Evolutionary conservation across 108 stramenopile species (phyloP).

Genomic region (Skeletonema costatum): DNA sequence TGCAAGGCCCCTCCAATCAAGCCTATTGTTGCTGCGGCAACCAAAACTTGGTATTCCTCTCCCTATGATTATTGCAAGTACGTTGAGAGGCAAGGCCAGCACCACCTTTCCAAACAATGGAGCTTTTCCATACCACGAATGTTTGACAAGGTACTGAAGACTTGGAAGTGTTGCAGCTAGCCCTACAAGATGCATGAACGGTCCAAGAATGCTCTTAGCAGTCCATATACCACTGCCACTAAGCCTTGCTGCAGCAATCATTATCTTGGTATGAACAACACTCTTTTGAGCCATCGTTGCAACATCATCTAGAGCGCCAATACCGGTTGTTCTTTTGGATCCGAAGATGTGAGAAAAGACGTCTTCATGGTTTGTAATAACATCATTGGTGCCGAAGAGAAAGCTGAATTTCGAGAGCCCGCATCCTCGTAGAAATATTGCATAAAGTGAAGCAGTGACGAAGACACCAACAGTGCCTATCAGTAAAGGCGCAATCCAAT

Average conservation of each 20-base stretch:
- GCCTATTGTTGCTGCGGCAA: constrained; percentile 52
- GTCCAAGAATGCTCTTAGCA: constrained; percentile 47
- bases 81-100: constrained; percentile 56
- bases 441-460: constrained; percentile 49
- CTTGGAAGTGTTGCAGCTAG: constrained; percentile 61
- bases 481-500: constrained; percentile 62
- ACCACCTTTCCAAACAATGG: constrained; percentile 23
- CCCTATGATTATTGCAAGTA: constrained; percentile 60
- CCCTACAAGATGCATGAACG: constrained; percentile 60
- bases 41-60: constrained; percentile 60
- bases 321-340: constrained; percentile 25
- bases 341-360: constrained; percentile 47
- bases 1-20: constrained; percentile 57
- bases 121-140: constrained; percentile 47
- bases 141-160: constrained; percentile 38
- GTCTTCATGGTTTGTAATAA: constrained; percentile 46
- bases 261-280: constrained; percentile 45
- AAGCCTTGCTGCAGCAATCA: constrained; percentile 56
- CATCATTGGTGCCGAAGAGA: constrained; percentile 42
- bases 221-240: constrained; percentile 73
- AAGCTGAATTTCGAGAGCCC: constrained; percentile 44
- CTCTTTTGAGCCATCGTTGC: constrained; percentile 54
- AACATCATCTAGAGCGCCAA: constrained; percentile 42
- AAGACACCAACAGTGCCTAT: constrained; percentile 57
- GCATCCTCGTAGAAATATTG: constrained; percentile 72